phyloP scores from a whole-genome alignment of 768 basidiomycete species.

The Boletus fagicola region DNA sequence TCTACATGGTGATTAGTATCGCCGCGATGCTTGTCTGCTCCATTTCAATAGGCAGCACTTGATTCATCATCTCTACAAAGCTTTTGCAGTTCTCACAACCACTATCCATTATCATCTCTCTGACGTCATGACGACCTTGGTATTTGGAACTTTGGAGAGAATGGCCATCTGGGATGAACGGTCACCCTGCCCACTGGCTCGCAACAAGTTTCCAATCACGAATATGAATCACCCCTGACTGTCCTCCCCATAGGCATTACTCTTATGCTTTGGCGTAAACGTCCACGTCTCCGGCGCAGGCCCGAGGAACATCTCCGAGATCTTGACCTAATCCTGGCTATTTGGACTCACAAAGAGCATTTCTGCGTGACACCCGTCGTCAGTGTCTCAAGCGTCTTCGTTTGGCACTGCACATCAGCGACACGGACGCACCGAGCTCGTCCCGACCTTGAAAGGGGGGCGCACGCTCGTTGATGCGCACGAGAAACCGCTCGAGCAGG shows the following conservation, averaged over 20 bases:
- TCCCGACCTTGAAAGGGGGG: constrained; percentile 84
- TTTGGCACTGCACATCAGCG: too few relatives aligned
- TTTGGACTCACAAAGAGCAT: constrained; percentile 78
- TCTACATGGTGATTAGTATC: not conserved
- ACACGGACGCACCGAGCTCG: constrained; percentile 66
- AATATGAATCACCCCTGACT: constrained; percentile 48
- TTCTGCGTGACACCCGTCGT: constrained; percentile 46
- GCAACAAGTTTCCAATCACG: not conserved
- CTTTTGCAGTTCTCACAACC: not conserved
- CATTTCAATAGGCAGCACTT: not conserved
- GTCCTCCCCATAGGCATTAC: constrained; percentile 70
- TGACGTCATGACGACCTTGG: not conserved
- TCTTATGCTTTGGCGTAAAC: constrained; percentile 94
- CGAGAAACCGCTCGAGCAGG: constrained; percentile 78
- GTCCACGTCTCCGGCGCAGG: constrained; percentile 78
- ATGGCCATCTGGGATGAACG: not conserved
- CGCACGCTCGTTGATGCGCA: constrained; percentile 85
- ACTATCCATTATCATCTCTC: not conserved
- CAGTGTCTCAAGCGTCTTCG: not conserved
- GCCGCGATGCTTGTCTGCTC: not conserved
- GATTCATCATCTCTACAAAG: not conserved
- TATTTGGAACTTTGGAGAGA: not conserved
- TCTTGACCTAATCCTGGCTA: constrained; percentile 86
- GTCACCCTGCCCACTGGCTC: not conserved
- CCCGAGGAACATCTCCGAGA: constrained; percentile 94